phyloP scores from a whole-genome alignment of 352 stramenopile species.

The Globisporangium cylindrosporum region DNA sequence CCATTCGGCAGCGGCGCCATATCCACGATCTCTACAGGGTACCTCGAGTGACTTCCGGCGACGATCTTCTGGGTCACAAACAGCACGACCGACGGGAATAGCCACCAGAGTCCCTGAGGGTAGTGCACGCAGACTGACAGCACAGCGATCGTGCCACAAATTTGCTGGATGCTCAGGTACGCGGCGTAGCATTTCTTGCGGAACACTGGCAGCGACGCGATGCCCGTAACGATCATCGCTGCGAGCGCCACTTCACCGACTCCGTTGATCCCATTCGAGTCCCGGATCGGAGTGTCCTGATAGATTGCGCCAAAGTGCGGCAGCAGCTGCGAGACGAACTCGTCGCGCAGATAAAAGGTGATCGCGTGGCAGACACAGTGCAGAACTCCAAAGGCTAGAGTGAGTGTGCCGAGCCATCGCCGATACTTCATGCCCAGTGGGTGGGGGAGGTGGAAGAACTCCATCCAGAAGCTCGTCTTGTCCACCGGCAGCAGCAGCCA shows the following conservation, averaged over 20 bases:
- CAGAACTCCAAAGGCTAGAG: conserved; percentile 8
- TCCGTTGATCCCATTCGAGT: conserved; percentile 18
- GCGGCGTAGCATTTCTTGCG: conserved; percentile 18
- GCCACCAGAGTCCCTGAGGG: conserved; percentile 21
- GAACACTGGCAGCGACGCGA: conserved; percentile 18
- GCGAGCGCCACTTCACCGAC: conserved; percentile 26
- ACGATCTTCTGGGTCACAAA: conserved; percentile 20
- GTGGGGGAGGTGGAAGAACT: conserved; percentile 25
- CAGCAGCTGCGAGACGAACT: conserved; percentile 22
- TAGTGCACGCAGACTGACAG: conserved; percentile 28
- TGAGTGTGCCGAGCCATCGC: conserved; percentile 21
- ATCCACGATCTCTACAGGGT: conserved; percentile 27
- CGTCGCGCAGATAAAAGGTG: conserved; percentile 15
- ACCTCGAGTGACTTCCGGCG: conserved; percentile 17
- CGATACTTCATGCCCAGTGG: conserved; percentile 23
- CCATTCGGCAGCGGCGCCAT: conserved; percentile 28
- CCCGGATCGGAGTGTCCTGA: conserved; percentile 11
- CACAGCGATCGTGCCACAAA: conserved; percentile 13
- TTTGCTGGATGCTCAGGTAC: conserved; percentile 17
- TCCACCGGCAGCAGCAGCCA: conserved; percentile 21
- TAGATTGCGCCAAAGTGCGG: conserved; percentile 24
- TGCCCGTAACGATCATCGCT: conserved; percentile 26
- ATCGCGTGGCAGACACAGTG: conserved; percentile 29
- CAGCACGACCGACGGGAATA: conserved; percentile 26
- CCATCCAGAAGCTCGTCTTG: conserved; percentile 24